A percentile compares a stretch with the other conserved stretches of the same genome.
Evolutionary conservation across 345 rosid species (phyloP).

Genomic region (Gynandropsis gynandra): DNA sequence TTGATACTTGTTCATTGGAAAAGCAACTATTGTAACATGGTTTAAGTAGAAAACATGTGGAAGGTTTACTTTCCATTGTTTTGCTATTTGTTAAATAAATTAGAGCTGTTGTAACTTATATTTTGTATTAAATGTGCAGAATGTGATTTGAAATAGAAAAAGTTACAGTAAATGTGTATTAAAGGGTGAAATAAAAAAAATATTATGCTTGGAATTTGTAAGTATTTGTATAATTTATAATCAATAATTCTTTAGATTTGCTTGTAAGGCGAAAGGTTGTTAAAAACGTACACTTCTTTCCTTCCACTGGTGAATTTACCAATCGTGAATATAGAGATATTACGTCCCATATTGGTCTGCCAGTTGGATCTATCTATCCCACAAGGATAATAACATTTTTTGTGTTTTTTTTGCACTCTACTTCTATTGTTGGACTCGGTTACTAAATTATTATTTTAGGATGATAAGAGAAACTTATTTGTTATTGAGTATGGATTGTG

Average conservation of each 20-base stretch:
- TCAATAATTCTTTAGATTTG: slow-evolving; percentile 74
- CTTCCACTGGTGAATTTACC: slow-evolving; percentile 60
- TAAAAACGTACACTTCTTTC: slow-evolving; percentile 93
- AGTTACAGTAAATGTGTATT: too few species aligned
- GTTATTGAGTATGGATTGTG: slow-evolving; percentile 96
- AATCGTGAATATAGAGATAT: slow-evolving; percentile 88
- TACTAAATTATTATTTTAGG: slow-evolving; percentile 42
- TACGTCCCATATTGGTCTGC: slow-evolving; percentile 77
- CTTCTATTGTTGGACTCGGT: slow-evolving; percentile 8
- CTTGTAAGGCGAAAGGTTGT: slow-evolving; percentile 98
- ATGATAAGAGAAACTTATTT: slow-evolving; percentile 78
- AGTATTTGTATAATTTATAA: too few species aligned
- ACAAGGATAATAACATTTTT: slow-evolving; percentile 61
- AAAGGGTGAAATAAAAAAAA: too few species aligned
- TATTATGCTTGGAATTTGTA: too few species aligned
- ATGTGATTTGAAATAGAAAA: too few species aligned
- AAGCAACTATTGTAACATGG: too few species aligned
- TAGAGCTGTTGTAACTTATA: too few species aligned
- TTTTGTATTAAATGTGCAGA: too few species aligned
- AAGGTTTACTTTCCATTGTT: too few species aligned
- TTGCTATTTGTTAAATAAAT: too few species aligned
- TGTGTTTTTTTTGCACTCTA: slow-evolving; percentile 3
- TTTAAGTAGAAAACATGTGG: too few species aligned
- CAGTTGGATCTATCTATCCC: slow-evolving; percentile 96
- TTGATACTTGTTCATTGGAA: too few species aligned